Conservation (phyloP, 768 basidiomycete genomes). For the Galerina sulciceps region DNA sequence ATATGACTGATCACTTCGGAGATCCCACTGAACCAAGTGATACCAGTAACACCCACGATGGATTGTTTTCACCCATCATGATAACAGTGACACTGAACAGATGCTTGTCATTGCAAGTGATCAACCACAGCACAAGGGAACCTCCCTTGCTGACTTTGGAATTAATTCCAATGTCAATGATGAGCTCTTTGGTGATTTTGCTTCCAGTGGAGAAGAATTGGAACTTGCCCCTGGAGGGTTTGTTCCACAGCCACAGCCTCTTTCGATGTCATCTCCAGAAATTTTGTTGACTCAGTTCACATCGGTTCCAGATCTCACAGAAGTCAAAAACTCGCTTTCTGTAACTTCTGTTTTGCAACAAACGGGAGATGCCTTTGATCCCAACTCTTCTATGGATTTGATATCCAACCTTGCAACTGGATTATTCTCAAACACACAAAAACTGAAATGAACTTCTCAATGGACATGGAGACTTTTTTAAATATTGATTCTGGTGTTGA, state of each 20-base stretch:
- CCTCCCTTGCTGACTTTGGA: slow-evolving; percentile 16
- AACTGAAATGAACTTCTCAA: slow-evolving; percentile 48
- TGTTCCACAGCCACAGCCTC: slow-evolving; percentile 9
- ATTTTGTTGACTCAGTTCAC: slow-evolving; percentile 50
- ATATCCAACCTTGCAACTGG: slow-evolving; percentile 45
- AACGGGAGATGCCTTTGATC: slow-evolving; percentile 45
- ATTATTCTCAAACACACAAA: slow-evolving; percentile 42
- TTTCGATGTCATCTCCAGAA: slow-evolving; percentile 40
- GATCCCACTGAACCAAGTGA: slow-evolving; percentile 38
- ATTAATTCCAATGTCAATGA: slow-evolving; percentile 19
- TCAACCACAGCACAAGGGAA: slow-evolving; percentile 5
- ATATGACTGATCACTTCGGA: slow-evolving; percentile 60
- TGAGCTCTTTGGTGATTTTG: slow-evolving; percentile 29
- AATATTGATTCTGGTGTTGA: slow-evolving; percentile 36
- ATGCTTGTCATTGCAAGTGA: not conserved
- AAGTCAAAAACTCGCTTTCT: slow-evolving; percentile 27
- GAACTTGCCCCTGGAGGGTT: slow-evolving; percentile 5
- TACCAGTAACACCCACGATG: slow-evolving; percentile 37
- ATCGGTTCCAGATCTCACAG: slow-evolving; percentile 26
- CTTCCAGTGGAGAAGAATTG: slow-evolving; percentile 12
- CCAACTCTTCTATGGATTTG: slow-evolving; percentile 44
- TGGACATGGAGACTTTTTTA: slow-evolving; percentile 61
- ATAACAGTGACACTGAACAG: slow-evolving; percentile 11
- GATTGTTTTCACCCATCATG: slow-evolving; percentile 54
- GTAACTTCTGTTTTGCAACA: slow-evolving; percentile 23